Evolutionary conservation across 768 basidiomycete genomes (phyloP), one percentile per base, ranked within the genome.

Genomic region (Mycena crocata): DNA sequence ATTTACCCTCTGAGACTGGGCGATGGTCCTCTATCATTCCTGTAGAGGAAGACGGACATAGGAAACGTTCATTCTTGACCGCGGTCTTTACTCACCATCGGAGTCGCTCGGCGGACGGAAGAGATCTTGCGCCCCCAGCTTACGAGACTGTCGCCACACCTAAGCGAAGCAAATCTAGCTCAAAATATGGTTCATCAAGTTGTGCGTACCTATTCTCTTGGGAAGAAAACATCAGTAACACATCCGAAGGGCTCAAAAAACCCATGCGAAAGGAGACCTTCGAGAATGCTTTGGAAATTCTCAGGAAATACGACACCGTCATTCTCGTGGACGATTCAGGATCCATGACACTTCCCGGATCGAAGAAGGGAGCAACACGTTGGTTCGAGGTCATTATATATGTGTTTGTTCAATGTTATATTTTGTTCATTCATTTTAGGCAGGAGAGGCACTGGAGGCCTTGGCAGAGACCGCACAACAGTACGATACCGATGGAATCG

Each of bases 311-410:
- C 63, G 82, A 90, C 57, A 90, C 88, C 0, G 81, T 89, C 15
- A 76, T 90, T 44, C 74, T 90, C 48, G 79, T 91, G 61, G 88
- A 89, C 74, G 89, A 90, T 74, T 90, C 89, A 10, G 73, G 73
- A 4, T 89, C 88, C 2, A 90, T 90, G 89, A 64, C 37, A 14
- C 26, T 44, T 17, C 50, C 50, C 42, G 68, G 68, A 1, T 66
- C 56, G 13, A 66, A 58, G 44, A 66, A 31, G 23, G 54, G 68
- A n/a, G 83, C 81, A 3, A 44, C 56, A 1, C 77, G 78, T 9
- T 91, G 90, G 90, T 48, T 62, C 9, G 86, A 88, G 79, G 88
- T 88, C 35, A 23, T 17, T 42, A 28, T 19, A 34, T 26, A 34
- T 4, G 37, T 0, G n/a, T 45, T 0, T 2, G 8, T 10, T 10